Evolutionary conservation across 768 basidiomycete genomes (phyloP).

Genomic region (Dacryopinax spathularia): DNA sequence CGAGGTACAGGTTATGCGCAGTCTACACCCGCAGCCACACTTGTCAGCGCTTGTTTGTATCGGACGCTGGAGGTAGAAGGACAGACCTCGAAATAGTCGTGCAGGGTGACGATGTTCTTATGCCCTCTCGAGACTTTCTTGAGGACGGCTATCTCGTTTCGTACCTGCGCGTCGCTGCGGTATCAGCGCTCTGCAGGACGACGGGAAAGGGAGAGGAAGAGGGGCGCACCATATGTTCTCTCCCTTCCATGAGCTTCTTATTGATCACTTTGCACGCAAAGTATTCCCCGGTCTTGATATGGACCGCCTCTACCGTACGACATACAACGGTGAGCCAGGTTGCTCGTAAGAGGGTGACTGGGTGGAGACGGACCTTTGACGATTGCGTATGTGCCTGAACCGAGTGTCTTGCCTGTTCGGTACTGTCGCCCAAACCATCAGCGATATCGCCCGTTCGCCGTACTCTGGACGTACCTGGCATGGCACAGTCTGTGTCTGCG

Average conservation of each 20-base stretch:
- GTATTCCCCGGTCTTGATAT: constrained; percentile 83
- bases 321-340: constrained; percentile 4
- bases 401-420: constrained; percentile 74
- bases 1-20: constrained; percentile 81
- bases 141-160: constrained; percentile 92
- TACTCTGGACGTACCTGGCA: constrained; percentile 19
- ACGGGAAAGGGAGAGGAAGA: neutral
- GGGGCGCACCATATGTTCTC: constrained; percentile 81
- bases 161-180: no score
- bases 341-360: neutral
- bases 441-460: neutral
- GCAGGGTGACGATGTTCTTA: constrained; percentile 78
- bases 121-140: constrained; percentile 88
- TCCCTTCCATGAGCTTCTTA: constrained; percentile 96
- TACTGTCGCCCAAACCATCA: constrained; percentile 34
- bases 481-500: constrained; percentile 20
- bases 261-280: constrained; percentile 99
- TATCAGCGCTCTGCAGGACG: no score
- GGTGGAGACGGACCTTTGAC: constrained; percentile 38
- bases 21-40: constrained; percentile 35
- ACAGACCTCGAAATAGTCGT: constrained; percentile 87
- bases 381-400: constrained; percentile 88
- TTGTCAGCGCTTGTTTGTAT: neutral
- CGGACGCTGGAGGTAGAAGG: neutral
- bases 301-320: constrained; percentile 57